A percentile compares a stretch with the other conserved stretches of the same genome.
Conservation (phyloP, 192 early-diverging fungal genomes). For the Backusella mclennaniae region DNA sequence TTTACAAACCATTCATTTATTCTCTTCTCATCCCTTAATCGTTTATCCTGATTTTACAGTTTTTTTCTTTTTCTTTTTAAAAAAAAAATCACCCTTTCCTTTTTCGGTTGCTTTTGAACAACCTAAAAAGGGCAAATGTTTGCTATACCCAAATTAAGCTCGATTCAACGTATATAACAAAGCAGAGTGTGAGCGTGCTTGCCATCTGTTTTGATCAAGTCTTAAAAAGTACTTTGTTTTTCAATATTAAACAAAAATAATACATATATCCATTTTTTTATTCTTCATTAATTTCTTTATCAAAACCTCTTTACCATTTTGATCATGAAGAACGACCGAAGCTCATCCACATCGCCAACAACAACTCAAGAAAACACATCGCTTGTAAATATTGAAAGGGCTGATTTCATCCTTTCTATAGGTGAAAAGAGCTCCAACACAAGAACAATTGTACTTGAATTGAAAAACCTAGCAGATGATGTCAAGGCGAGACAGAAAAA, state of each 20-base stretch:
- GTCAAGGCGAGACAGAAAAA: slow-evolving; percentile 2
- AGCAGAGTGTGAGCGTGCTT: not conserved
- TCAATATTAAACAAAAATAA: not conserved
- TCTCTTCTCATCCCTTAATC: too few species aligned
- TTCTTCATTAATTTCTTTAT: not conserved
- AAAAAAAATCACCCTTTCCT: not conserved
- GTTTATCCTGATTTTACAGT: too few species aligned
- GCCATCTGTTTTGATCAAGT: not conserved
- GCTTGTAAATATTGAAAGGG: not conserved
- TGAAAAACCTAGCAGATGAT: slow-evolving; percentile 3
- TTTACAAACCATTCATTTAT: too few species aligned
- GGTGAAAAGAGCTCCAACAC: not conserved
- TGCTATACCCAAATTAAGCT: not conserved
- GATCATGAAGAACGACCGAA: not conserved
- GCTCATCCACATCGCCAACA: not conserved
- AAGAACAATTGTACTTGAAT: not conserved
- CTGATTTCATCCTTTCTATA: not conserved
- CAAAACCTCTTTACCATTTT: not conserved
- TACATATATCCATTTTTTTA: not conserved
- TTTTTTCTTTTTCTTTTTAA: too few species aligned
- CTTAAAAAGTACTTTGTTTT: not conserved
- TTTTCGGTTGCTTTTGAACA: not conserved
- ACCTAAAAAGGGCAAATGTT: not conserved
- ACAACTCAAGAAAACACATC: not conserved
- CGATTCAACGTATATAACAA: not conserved